phyloP scores from a whole-genome alignment of 2,329 filamentous ascomycete genomes.

The Aspergillus niger region DNA sequence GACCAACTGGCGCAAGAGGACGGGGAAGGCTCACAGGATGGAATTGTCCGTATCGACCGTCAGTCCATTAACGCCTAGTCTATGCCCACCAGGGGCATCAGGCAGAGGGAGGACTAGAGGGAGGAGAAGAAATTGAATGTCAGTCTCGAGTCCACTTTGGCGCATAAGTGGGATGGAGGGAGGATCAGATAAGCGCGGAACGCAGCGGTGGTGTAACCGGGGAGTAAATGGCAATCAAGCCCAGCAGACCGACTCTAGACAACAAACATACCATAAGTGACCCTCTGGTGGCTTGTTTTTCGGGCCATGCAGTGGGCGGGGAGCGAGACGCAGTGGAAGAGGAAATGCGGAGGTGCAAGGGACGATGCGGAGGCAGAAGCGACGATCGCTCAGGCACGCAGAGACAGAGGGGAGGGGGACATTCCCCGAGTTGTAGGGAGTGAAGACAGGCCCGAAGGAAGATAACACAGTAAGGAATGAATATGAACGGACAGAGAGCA shows the following conservation, averaged over 20 bases:
- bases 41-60: slow-evolving; percentile 80
- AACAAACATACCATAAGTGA: slow-evolving; percentile 65
- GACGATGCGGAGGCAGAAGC: slow-evolving; percentile 24
- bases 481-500: not conserved
- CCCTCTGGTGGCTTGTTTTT: slow-evolving; percentile 66
- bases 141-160: not conserved
- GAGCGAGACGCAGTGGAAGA: slow-evolving; percentile 22
- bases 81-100: slow-evolving; percentile 78
- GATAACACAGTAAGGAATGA: not conserved
- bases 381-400: slow-evolving; percentile 21
- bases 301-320: slow-evolving; percentile 58
- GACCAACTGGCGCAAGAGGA: not conserved
- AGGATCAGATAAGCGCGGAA: slow-evolving; percentile 13
- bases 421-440: slow-evolving; percentile 8
- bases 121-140: slow-evolving; percentile 11
- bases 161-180: not conserved
- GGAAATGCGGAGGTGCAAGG: slow-evolving; percentile 21
- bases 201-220: not conserved
- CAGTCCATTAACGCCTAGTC: slow-evolving; percentile 91
- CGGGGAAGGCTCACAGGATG: slow-evolving; percentile 70
- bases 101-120: slow-evolving; percentile 68
- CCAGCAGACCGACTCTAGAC: not conserved
- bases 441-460: not conserved
- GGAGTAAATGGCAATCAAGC: not conserved
- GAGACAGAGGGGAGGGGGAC: slow-evolving; percentile 10